Evolutionary conservation across 179 eudicot species (phyloP).

Genomic region (Silene coronaria): DNA sequence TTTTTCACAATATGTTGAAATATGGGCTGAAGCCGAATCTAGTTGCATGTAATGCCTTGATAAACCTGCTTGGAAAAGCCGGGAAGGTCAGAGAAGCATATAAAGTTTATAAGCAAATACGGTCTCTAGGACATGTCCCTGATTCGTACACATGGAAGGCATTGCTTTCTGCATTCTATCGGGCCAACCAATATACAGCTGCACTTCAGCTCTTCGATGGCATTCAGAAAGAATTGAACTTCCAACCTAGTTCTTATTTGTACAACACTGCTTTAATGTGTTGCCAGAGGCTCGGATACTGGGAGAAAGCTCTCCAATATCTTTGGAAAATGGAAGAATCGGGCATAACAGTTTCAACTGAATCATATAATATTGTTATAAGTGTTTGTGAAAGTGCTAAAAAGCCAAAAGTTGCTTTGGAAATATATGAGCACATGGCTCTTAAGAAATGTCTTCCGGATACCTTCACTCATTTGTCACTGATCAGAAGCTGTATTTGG

Average conservation of each 20-base stretch:
- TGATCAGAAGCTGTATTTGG: conserved; percentile 79
- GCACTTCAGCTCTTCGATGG: conserved; percentile 69
- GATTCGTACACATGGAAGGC: conserved; percentile 89
- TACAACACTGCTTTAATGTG: conserved; percentile 70
- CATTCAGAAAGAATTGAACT: conserved; percentile 36
- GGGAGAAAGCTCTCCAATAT: conserved; percentile 72
- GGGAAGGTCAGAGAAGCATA: conserved; percentile 58
- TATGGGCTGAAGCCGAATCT: conserved; percentile 57
- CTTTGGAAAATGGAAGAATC: conserved; percentile 75
- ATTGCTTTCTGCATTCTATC: conserved; percentile 61
- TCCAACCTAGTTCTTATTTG: conserved; percentile 43
- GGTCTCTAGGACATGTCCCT: conserved; percentile 54
- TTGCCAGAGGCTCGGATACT: conserved; percentile 62
- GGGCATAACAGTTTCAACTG: conserved; percentile 45
- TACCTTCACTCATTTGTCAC: conserved; percentile 62
- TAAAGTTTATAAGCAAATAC: conserved; percentile 38
- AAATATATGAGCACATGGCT: conserved; percentile 73
- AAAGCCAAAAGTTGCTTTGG: conserved; percentile 70
- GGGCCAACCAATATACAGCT: conserved; percentile 47
- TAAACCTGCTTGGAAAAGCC: conserved; percentile 69
- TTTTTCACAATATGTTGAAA: conserved; percentile 51
- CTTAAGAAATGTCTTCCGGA: conserved; percentile 55
- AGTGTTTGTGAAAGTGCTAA: conserved; percentile 80
- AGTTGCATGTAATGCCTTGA: conserved; percentile 65
- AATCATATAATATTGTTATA: conserved; percentile 76